These are phyloP conservation scores for Candida verbasci DNA, from an alignment of 805 yeast species.

Conservation along the genomic window DNA sequence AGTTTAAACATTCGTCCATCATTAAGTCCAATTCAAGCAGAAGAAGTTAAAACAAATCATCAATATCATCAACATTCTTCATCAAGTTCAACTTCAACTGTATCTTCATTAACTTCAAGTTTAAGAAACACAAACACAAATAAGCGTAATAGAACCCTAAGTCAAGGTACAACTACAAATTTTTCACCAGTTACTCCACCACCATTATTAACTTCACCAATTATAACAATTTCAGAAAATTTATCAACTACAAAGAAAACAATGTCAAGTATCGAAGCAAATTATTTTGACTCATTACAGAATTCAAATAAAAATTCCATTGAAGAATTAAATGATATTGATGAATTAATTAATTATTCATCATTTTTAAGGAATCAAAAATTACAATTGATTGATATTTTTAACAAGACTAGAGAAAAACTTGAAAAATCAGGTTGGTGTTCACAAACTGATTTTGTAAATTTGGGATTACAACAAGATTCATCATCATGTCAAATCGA, in stretches of 20 bases:
- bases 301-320: slow-evolving; percentile 12
- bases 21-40: slow-evolving; percentile 1
- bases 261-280: slow-evolving; percentile 29
- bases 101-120: slow-evolving; percentile 1
- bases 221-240: slow-evolving; percentile 36
- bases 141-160: slow-evolving; percentile 8
- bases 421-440: slow-evolving; percentile 40
- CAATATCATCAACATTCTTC: slow-evolving; percentile 6
- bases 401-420: slow-evolving; percentile 26
- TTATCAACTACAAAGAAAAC: slow-evolving; percentile 23
- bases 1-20: not conserved
- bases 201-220: slow-evolving; percentile 33
- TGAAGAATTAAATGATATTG: slow-evolving; percentile 20
- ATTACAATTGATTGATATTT: slow-evolving; percentile 28
- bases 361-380: slow-evolving; percentile 30
- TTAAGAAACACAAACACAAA: slow-evolving; percentile 1
- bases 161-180: slow-evolving; percentile 9
- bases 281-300: slow-evolving; percentile 25
- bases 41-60: not conserved
- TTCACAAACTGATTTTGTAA: slow-evolving; percentile 36
- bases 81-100: slow-evolving; percentile 6
- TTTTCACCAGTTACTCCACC: slow-evolving; percentile 33
- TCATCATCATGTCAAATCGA: slow-evolving; percentile 34
- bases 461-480: slow-evolving; percentile 35
- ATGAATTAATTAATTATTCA: slow-evolving; percentile 24